Conservation (phyloP, 2,329 filamentous ascomycete genomes). For the Fusarium nelsonii region DNA sequence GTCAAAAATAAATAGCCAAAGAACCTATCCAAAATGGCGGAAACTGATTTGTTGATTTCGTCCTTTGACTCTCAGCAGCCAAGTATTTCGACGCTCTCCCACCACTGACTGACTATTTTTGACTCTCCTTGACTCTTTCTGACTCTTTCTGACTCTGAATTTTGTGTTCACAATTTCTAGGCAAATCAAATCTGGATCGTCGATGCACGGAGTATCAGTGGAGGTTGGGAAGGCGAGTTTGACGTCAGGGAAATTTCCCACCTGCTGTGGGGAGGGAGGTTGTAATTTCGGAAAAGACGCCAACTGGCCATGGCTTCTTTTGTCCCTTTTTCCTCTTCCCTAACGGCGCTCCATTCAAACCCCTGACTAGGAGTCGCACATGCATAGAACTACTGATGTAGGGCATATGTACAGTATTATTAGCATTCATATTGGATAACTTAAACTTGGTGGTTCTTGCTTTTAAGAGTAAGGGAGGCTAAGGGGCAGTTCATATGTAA, state of each 20-base stretch:
- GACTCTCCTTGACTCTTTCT: too few relatives aligned
- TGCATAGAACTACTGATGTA: slow-evolving; percentile 29
- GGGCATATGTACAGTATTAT: slow-evolving; percentile 14
- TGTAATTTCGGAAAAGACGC: slow-evolving; percentile 38
- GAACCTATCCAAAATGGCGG: too few relatives aligned
- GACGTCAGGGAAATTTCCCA: slow-evolving; percentile 44
- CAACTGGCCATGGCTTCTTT: slow-evolving; percentile 13
- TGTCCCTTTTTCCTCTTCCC: slow-evolving; percentile 7
- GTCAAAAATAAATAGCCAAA: too few relatives aligned
- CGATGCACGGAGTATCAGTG: slow-evolving; percentile 20
- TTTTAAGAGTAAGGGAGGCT: slow-evolving; percentile 6
- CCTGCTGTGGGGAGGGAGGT: slow-evolving; percentile 37
- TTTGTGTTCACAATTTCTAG: not conserved
- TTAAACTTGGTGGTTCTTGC: slow-evolving; percentile 1
- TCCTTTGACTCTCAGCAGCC: too few relatives aligned
- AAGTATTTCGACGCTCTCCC: too few relatives aligned
- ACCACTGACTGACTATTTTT: too few relatives aligned
- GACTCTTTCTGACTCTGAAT: slow-evolving; percentile 8
- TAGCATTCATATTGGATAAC: slow-evolving; percentile 10
- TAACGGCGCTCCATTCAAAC: slow-evolving; percentile 13
- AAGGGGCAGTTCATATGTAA: not conserved
- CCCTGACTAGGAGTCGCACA: slow-evolving; percentile 37
- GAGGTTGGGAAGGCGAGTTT: slow-evolving; percentile 17
- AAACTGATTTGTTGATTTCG: too few relatives aligned
- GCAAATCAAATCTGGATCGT: slow-evolving; percentile 33